Evolutionary conservation across 441 rosid species (phyloP).

Genomic region (Capsella rubella): DNA sequence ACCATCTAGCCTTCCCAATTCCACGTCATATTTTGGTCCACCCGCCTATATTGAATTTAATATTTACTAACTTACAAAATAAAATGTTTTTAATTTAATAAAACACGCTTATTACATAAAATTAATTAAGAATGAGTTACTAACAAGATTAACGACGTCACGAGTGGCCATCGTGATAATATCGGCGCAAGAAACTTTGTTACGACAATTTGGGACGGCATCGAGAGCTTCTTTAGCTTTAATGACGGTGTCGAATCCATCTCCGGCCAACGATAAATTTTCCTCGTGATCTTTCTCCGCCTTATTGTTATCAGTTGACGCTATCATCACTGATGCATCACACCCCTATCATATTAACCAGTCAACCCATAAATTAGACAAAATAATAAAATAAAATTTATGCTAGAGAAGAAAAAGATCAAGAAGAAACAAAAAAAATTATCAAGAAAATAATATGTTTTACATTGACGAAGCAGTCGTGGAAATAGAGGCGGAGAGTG

Average conservation of each 20-base stretch:
- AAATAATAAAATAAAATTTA: not conserved
- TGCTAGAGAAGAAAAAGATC: not conserved
- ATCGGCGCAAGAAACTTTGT: constrained; percentile 89
- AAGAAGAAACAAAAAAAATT: no score
- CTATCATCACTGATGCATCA: constrained; percentile 79
- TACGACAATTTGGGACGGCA: constrained; percentile 58
- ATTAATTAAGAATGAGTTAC: constrained; percentile 30
- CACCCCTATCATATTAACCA: constrained; percentile 61
- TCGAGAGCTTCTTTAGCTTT: constrained; percentile 87
- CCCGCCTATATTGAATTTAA: constrained; percentile 59
- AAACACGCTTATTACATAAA: not conserved
- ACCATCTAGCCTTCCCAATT: constrained; percentile 85
- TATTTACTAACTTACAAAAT: not conserved
- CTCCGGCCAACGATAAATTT: constrained; percentile 81
- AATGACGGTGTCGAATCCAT: constrained; percentile 86
- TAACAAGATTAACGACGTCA: constrained; percentile 72
- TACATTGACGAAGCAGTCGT: constrained; percentile 84
- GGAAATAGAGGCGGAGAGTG: constrained; percentile 87
- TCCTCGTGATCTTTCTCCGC: constrained; percentile 93
- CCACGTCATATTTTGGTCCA: constrained; percentile 78
- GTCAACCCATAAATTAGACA: not conserved
- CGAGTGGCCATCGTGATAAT: constrained; percentile 90
- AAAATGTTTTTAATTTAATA: not conserved
- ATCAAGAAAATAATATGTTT: not conserved
- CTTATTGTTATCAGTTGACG: constrained; percentile 55